These are phyloP conservation scores for Spiraea crenata DNA, from an alignment of 331 rosid species.

Conservation along the genomic window DNA sequence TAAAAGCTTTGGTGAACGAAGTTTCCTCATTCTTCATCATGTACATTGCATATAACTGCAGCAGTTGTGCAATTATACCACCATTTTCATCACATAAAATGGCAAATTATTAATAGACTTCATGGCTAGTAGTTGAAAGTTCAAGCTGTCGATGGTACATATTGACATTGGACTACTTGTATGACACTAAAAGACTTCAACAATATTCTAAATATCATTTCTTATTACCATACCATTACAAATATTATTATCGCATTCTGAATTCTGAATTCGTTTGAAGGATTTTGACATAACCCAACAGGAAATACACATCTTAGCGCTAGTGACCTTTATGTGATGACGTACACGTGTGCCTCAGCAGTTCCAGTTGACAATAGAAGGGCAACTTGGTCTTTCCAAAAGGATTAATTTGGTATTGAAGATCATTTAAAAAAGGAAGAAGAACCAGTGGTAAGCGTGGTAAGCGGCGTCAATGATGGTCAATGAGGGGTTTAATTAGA, in stretches of 20 bases:
- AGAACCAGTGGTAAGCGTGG: slow-evolving; percentile 29
- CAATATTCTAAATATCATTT: not conserved
- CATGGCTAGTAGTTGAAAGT: slow-evolving; percentile 20
- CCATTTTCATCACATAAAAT: not conserved
- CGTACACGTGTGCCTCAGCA: not conserved
- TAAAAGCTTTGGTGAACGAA: slow-evolving; percentile 5
- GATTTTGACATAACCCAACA: too few relatives aligned
- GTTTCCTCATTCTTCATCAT: not conserved
- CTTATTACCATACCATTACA: too few relatives aligned
- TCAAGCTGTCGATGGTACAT: slow-evolving; percentile 5
- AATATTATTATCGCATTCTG: too few relatives aligned
- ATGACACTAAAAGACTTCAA: slow-evolving; percentile 2
- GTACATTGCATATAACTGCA: not conserved
- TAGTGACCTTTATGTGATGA: too few relatives aligned
- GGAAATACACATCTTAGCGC: too few relatives aligned
- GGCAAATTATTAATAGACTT: slow-evolving; percentile 1
- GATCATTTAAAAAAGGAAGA: not conserved
- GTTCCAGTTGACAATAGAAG: not conserved
- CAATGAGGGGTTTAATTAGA: slow-evolving; percentile 9
- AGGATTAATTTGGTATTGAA: not conserved
- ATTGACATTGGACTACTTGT: not conserved
- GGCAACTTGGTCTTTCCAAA: not conserved
- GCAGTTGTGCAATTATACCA: slow-evolving; percentile 14
- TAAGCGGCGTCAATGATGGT: slow-evolving; percentile 37
- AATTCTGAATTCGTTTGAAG: too few relatives aligned